Percentiles rank a stretch among this genome's conserved stretches.
These are phyloP conservation scores for Dioscorea cayenensis DNA, from an alignment of 116 monocot genomes.

Conservation along the genomic window DNA sequence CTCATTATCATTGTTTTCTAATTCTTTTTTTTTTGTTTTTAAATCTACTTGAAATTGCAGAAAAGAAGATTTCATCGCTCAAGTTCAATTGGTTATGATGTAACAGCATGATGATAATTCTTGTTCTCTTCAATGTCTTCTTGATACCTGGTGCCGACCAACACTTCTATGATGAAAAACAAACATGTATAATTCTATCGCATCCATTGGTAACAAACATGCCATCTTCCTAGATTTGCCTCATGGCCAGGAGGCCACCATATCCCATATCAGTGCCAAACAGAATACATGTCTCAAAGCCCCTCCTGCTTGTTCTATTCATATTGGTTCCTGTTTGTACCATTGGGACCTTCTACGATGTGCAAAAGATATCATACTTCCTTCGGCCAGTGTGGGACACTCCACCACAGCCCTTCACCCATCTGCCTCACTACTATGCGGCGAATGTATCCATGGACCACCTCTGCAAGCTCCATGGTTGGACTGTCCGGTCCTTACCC, in stretches of 20 bases:
- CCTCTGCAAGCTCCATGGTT: conserved; percentile 82
- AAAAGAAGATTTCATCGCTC: too few relatives aligned
- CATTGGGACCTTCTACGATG: conserved; percentile 21
- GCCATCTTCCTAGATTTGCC: neutral
- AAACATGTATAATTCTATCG: neutral
- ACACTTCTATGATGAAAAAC: neutral
- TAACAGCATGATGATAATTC: too few relatives aligned
- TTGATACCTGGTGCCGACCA: neutral
- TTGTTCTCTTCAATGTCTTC: neutral
- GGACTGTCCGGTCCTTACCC: conserved; percentile 42
- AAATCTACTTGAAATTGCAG: too few relatives aligned
- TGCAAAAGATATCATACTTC: conserved; percentile 52
- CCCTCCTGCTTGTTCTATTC: neutral
- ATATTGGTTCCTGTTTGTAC: conserved; percentile 15
- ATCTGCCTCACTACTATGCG: conserved; percentile 64
- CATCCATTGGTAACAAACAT: too few relatives aligned
- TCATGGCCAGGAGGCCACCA: neutral
- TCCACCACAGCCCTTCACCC: conserved; percentile 70
- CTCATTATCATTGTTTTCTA: too few relatives aligned
- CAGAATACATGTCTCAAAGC: neutral
- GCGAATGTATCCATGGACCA: conserved; percentile 38
- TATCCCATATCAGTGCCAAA: neutral
- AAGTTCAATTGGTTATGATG: too few relatives aligned
- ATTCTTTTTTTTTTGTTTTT: too few relatives aligned
- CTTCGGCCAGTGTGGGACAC: conserved; percentile 92